phyloP scores from a whole-genome alignment of 2,329 filamentous ascomycete species.

The Tolypocladium ovalisporum region DNA sequence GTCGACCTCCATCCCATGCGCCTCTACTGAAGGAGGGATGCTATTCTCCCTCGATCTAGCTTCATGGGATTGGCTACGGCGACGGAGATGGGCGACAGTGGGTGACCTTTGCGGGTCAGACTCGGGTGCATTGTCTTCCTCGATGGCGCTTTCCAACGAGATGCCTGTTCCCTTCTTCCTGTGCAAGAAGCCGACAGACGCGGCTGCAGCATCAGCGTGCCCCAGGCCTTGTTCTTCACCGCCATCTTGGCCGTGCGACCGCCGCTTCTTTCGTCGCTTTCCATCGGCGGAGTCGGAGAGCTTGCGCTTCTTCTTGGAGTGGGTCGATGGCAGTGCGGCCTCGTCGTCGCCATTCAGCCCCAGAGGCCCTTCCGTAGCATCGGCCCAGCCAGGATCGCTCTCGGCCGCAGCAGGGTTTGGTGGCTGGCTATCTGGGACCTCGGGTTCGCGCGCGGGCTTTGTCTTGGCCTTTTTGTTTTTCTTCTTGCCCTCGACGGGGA shows the following conservation, averaged over 20 bases:
- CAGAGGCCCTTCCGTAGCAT: conserved; percentile 2
- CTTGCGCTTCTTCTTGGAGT: conserved; percentile 23
- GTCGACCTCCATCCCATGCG: conserved; percentile 15
- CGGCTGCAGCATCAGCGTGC: background rate
- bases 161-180: conserved; percentile 1
- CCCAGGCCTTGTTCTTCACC: conserved; percentile 6
- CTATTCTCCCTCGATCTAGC: conserved; percentile 16
- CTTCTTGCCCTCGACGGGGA: conserved; percentile 9
- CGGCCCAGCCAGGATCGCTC: background rate
- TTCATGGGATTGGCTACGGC: conserved; percentile 14
- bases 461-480: conserved; percentile 17
- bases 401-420: background rate
- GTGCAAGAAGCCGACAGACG: conserved; percentile 5
- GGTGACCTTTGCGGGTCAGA: conserved; percentile 15
- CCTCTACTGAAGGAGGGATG: conserved; percentile 5
- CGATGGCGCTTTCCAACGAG: conserved; percentile 6
- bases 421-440: conserved; percentile 4
- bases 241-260: conserved; percentile 11
- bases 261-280: conserved; percentile 23
- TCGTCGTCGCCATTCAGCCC: conserved; percentile 8
- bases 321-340: conserved; percentile 7
- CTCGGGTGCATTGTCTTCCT: conserved; percentile 9
- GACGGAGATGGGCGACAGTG: conserved; percentile 13
- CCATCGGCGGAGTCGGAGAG: conserved; percentile 15
- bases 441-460: conserved; percentile 4